Evolutionary conservation across 2,329 filamentous ascomycete species (phyloP), one percentile per base, ranked within the genome.

Genomic region (Trichoderma guizhouense): DNA sequence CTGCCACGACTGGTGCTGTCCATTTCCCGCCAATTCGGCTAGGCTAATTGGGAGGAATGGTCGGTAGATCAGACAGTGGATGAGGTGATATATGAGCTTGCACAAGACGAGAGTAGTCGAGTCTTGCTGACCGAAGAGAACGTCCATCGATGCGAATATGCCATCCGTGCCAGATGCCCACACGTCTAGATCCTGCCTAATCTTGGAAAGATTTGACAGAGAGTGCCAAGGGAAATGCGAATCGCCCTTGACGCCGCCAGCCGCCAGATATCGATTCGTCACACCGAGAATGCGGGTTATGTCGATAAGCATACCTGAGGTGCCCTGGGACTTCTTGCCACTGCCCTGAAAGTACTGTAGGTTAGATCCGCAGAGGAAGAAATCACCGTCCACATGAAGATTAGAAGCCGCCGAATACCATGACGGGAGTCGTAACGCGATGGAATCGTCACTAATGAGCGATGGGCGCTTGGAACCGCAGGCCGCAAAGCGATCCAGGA

Each of bases 201-300:
- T 96, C 78, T 94, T 94, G 67, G 93, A 96, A 2, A 97, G 85
- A 73, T 92, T 95, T 7, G 94, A 97, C 24, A 95, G 86, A 2
- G 93, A 90, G 79, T 97, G 93, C 94, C 94, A 97, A 11, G 94
- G 94, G 75, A 97, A 97, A 79, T 97, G 93, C 0, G 93, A 94
- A 78, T 97, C 93, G 34, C 93, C 93, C 81, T 95, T 96, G 71
- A 96, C 93, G 39, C 94, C 94, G 7, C 93, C 94, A 2, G 92
- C 92, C 9, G 93, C 93, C 64, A 97, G 86, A 79, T 97, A 97
- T 72, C 91, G 88, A 77, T 95, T 96, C 2, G 93, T 95, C 72
- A 91, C 91, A 39, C 94, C 93, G 7, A 97, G 86, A 60, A 97
- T 93, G 39, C 93, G 90, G 32, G 90, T 90, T 74, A 97, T 95